phyloP scores from a whole-genome alignment of 1,284 basidiomycete genomes.

The Sporisorium scitamineum region DNA sequence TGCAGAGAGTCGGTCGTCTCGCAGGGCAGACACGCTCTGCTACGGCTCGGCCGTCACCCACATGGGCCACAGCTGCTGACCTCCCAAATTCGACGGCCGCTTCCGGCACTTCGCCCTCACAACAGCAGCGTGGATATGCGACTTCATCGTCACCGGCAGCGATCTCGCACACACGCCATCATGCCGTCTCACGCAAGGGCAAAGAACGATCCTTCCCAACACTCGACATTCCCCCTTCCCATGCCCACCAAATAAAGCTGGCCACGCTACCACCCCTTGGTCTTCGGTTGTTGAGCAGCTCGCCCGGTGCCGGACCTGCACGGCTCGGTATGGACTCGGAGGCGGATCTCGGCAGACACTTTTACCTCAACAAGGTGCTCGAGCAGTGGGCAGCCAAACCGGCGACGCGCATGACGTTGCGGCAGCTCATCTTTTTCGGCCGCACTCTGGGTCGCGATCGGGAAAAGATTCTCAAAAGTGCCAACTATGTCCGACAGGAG shows the following conservation, averaged over 20 bases:
- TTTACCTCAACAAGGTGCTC: slow-evolving; percentile 86
- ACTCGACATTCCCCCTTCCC: too few relatives aligned
- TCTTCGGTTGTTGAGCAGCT: slow-evolving; percentile 18
- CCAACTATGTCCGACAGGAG: slow-evolving; percentile 89
- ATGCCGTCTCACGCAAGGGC: slow-evolving; percentile 16
- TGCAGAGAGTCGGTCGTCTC: slow-evolving; percentile 11
- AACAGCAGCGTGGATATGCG: slow-evolving; percentile 1
- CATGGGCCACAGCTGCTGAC: not conserved
- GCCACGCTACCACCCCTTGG: not conserved
- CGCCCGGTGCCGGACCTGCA: not conserved
- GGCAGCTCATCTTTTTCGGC: slow-evolving; percentile 78
- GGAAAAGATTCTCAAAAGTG: slow-evolving; percentile 72
- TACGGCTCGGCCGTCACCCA: not conserved
- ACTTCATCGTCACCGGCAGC: slow-evolving; percentile 11
- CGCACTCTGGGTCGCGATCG: slow-evolving; percentile 54
- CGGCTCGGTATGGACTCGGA: slow-evolving; percentile 39
- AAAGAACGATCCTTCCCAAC: slow-evolving; percentile 12
- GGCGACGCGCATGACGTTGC: slow-evolving; percentile 79
- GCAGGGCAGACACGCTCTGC: not conserved
- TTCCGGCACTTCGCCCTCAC: not conserved
- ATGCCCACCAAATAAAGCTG: not conserved
- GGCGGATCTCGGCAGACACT: slow-evolving; percentile 72
- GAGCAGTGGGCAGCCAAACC: slow-evolving; percentile 83
- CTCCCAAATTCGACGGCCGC: not conserved
- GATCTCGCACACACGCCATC: not conserved